Percentiles rank a stretch among this genome's conserved stretches.
These are phyloP conservation scores for Aristolochia fimbriata DNA, from an alignment of 164 flowering plant genomes.

Conservation along the genomic window DNA sequence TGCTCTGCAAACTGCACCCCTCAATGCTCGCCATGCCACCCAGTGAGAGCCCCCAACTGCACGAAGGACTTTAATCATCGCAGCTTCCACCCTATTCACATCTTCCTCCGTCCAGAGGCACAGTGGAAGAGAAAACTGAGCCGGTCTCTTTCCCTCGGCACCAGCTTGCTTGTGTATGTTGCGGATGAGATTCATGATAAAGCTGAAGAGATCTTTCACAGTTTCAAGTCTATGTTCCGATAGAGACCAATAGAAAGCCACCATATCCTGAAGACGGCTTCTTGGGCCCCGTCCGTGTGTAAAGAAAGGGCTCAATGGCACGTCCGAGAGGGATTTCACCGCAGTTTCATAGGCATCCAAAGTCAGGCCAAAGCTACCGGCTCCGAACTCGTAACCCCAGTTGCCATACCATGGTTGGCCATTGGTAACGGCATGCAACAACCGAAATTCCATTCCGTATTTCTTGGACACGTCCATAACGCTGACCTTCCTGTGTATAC, in stretches of 20 bases:
- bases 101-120: conserved; percentile 46
- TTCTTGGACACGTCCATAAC: conserved; percentile 90
- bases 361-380: conserved; percentile 69
- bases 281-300: conserved; percentile 26
- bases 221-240: conserved; percentile 42
- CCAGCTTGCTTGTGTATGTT: conserved; percentile 17
- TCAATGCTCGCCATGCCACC: conserved; percentile 64
- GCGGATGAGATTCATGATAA: conserved; percentile 37
- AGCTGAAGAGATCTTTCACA: conserved; percentile 46
- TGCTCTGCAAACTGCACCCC: conserved; percentile 47
- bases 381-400: conserved; percentile 82
- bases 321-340: conserved; percentile 36
- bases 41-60: conserved; percentile 51
- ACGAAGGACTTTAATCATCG: conserved; percentile 56
- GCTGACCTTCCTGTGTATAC: conserved; percentile 55
- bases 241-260: conserved; percentile 51
- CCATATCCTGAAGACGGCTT: conserved; percentile 35
- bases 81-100: conserved; percentile 41
- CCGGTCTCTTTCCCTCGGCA: conserved; percentile 17
- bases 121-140: conserved; percentile 10
- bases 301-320: conserved; percentile 35
- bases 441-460: conserved; percentile 60
- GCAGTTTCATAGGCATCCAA: conserved; percentile 39
- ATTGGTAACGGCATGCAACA: conserved; percentile 60
- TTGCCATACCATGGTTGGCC: conserved; percentile 79